Percentiles rank a stretch among this genome's conserved stretches.
These are phyloP conservation scores for Isabelozyma rhagii DNA, from an alignment of 805 yeast species.

Conservation along the genomic window DNA sequence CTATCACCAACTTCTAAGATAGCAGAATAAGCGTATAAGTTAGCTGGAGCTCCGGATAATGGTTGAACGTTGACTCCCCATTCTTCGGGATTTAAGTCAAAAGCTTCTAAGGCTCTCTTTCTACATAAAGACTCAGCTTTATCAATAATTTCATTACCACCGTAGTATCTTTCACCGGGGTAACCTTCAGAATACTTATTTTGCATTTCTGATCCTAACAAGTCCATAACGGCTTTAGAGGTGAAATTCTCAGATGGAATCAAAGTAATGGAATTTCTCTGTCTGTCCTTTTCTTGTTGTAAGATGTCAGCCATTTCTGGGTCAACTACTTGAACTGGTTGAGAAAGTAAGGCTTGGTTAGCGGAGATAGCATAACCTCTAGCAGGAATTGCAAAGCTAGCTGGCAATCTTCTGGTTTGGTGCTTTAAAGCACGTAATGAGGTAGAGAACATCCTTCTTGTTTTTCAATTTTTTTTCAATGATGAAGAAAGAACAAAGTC, in stretches of 20 bases:
- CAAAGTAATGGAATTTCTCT: slow-evolving; percentile 86
- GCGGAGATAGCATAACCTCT: slow-evolving; percentile 62
- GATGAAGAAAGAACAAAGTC: neutral
- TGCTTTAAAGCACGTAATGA: slow-evolving; percentile 24
- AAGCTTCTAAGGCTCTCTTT: slow-evolving; percentile 89
- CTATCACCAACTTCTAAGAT: slow-evolving; percentile 94
- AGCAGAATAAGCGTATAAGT: slow-evolving; percentile 94
- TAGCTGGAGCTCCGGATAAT: slow-evolving; percentile 96
- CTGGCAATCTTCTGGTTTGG: slow-evolving; percentile 10
- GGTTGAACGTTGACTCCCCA: slow-evolving; percentile 99
- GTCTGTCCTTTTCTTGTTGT: slow-evolving; percentile 82
- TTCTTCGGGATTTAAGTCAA: slow-evolving; percentile 68
- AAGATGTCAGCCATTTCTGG: slow-evolving; percentile 76
- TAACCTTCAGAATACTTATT: slow-evolving; percentile 99
- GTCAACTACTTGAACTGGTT: slow-evolving; percentile 61
- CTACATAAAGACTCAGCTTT: slow-evolving; percentile 91
- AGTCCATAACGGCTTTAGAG: slow-evolving; percentile 91
- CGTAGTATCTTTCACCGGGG: slow-evolving; percentile 98
- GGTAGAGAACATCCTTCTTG: slow-evolving; percentile 23
- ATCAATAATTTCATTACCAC: slow-evolving; percentile 97
- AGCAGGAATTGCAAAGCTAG: slow-evolving; percentile 4
- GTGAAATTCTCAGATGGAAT: slow-evolving; percentile 98
- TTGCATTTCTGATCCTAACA: slow-evolving; percentile 96
- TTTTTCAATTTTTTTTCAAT: neutral
- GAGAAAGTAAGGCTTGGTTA: slow-evolving; percentile 59